Base-by-base conservation (phyloP, 2,329 filamentous ascomycete species). In the Beauveria asiatica region DNA sequence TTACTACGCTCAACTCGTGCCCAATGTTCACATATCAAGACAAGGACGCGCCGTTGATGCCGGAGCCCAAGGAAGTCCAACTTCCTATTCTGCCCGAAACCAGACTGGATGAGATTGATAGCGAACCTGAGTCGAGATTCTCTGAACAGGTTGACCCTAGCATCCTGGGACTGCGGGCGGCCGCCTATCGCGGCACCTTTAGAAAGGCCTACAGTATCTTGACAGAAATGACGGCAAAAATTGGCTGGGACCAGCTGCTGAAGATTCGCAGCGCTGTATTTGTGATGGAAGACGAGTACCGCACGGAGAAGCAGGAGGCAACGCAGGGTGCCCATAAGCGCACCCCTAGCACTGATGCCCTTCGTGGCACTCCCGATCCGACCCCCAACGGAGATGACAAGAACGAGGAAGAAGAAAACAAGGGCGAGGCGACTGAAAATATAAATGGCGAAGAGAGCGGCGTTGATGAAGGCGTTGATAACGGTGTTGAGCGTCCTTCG, bases 21-120 rank as follows among this genome's bases (percentile, higher is more conserved):
- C 94, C 94, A 9, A 99, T 99, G 94, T 99, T 99, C 74, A 99
- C 94, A 7, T 97, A 99, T 73, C 94, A 97, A 74, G 94, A 99
- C 75, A 97, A 97, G 74, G 94, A 99, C 72, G 88, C 92, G 6
- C 94, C 94, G 3, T 77, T 94, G 62, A 93, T 97, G 88, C 94
- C 94, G 1, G 92, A 96, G 69, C 92, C 94, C 0, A 88, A 89
- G 67, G 89, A 92, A 60, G 89, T 97, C 46, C 85, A 89, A 66
- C 82, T 99, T 16, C 94, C 94, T 0, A 89, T 93, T 17, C 81
- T 97, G 57, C 83, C 89, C 0, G 94, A 97, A 73, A 96, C 90
- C 19, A 85, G 92, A 61, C 84, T 97, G 58, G 94, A 99, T 67
- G 94, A 99, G 70, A 96, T 99, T 65, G 93, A 97, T 70, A 95